Base-by-base conservation (phyloP, 768 basidiomycete genomes). In the Phallus indusiatus region DNA sequence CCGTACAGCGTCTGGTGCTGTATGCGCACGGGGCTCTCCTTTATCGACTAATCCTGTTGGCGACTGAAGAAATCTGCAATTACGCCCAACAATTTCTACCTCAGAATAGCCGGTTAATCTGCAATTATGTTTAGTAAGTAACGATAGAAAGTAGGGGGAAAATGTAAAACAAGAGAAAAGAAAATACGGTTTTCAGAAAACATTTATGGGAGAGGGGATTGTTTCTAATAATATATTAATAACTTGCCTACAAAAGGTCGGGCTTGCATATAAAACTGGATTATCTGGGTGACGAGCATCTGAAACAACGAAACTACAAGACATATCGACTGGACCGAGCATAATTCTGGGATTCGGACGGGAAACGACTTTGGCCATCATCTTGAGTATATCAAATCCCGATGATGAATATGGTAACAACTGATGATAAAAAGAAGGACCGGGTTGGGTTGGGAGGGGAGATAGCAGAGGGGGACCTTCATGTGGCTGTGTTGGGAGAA, bases 211-310 rank as follows among this genome's bases (percentile, higher is more conserved):
- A n/a, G 56, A 28, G n/a, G n/a, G n/a, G 6, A n/a, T 53, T 4
- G 10, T n/a, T 49, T n/a, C n/a, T n/a, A 11, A 22, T 3, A 12
- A 35, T 16, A n/a, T 14, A 24, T 35, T 18, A 60, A 61, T 64
- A n/a, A 22, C 56, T 16, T 18, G 47, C 56, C 47, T 18, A 17
- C 78, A 84, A 69, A 99, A 99, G 1, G 81, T 81, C 16, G 90
- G 90, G 2, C 86, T 90, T 59, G 90, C 93, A 65, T 96, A 97
- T 5, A 97, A 84, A 68, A 98, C 87, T 14, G 95, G 92, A 34
- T 75, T 74, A 69, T 99, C 96, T 63, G 82, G 81, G 57, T 88
- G 75, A 5, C 88, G 81, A 21, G 85, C 80, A 68, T 99, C 96
- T 48, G 85, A 86, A 46, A 99, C 88, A 65, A 90, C 80, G 71